phyloP scores from a whole-genome alignment of 1,139 yeast species.

The Scheffersomyces quercinus region DNA sequence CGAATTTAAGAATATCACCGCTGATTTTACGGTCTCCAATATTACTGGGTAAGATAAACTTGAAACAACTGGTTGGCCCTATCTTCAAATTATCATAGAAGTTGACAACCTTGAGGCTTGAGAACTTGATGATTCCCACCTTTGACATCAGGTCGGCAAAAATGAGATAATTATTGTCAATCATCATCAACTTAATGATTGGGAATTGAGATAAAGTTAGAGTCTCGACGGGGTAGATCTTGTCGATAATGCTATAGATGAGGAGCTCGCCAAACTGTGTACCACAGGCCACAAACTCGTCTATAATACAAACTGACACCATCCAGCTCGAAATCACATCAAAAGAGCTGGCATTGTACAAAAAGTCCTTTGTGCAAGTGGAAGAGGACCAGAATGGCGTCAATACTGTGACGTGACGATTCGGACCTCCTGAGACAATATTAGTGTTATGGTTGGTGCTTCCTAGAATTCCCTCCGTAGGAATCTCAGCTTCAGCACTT shows the following conservation, averaged over 20 bases:
- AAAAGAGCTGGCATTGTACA: slow-evolving; percentile 18
- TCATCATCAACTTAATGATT: slow-evolving; percentile 20
- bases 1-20: slow-evolving; percentile 12
- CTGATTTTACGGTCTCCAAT: slow-evolving; percentile 3
- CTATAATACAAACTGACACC: slow-evolving; percentile 20
- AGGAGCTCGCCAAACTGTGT: slow-evolving; percentile 35
- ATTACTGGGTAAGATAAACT: slow-evolving; percentile 11
- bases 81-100: slow-evolving; percentile 23
- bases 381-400: slow-evolving; percentile 23
- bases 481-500: neutral
- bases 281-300: slow-evolving; percentile 24
- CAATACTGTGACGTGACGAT: slow-evolving; percentile 19
- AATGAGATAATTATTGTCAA: slow-evolving; percentile 21
- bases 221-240: slow-evolving; percentile 10
- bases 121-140: slow-evolving; percentile 29
- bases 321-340: slow-evolving; percentile 24
- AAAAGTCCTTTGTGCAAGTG: slow-evolving; percentile 15
- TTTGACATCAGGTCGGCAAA: slow-evolving; percentile 35
- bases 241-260: slow-evolving; percentile 21
- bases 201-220: slow-evolving; percentile 31
- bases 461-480: neutral
- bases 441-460: neutral
- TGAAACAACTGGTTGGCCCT: slow-evolving; percentile 26
- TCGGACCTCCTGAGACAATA: slow-evolving; percentile 4
- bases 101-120: slow-evolving; percentile 18